Conservation (phyloP, 495 filamentous ascomycete species). For the Jackrogersella minutella region DNA sequence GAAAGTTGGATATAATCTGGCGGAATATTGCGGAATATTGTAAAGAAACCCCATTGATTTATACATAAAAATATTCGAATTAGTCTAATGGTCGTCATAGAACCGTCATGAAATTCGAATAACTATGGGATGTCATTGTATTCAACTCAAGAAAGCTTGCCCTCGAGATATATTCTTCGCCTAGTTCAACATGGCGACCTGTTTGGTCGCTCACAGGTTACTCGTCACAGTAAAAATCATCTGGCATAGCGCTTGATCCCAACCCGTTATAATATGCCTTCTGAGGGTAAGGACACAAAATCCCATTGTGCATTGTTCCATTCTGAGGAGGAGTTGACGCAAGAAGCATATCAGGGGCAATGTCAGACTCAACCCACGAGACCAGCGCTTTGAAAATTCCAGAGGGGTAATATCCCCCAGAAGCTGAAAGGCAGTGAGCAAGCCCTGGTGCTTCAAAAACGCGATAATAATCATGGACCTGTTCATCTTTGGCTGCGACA, state of each 20-base stretch:
- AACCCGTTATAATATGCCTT: slow-evolving; percentile 21
- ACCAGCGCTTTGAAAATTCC: slow-evolving; percentile 46
- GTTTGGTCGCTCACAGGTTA: neutral
- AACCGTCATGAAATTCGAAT: neutral
- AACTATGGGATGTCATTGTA: neutral
- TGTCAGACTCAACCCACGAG: slow-evolving; percentile 53
- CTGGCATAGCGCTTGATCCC: neutral
- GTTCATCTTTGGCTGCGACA: slow-evolving; percentile 34
- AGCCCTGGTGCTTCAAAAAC: slow-evolving; percentile 49
- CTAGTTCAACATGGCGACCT: neutral
- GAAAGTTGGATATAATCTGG: neutral
- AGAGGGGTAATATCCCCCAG: slow-evolving; percentile 35
- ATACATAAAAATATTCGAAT: neutral
- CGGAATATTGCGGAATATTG: neutral
- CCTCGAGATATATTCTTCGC: neutral
- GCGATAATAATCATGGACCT: slow-evolving; percentile 44
- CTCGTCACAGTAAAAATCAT: slow-evolving; percentile 7
- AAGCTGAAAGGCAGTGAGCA: slow-evolving; percentile 40
- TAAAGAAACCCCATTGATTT: neutral
- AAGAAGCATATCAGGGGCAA: slow-evolving; percentile 42
- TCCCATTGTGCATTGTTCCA: slow-evolving; percentile 11
- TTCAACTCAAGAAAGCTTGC: neutral
- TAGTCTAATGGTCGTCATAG: neutral
- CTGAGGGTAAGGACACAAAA: slow-evolving; percentile 39
- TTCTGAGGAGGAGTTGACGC: slow-evolving; percentile 24